Evolutionary conservation across 1,284 basidiomycete species (phyloP).

Genomic region (Ceratobasidium sp.): DNA sequence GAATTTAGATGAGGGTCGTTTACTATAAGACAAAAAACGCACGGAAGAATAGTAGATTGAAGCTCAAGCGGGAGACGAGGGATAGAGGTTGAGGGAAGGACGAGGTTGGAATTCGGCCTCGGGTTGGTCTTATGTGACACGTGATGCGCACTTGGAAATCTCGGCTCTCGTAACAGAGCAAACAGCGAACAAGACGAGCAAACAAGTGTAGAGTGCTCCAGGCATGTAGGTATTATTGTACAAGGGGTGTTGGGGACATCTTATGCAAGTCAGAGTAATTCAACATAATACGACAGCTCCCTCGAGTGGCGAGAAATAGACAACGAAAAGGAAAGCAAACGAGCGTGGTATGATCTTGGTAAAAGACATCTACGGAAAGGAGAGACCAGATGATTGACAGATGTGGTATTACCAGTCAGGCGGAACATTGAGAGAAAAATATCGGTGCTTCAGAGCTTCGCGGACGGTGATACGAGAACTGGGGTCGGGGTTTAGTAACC

Average conservation of each 20-base stretch:
- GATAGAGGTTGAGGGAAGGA: neutral
- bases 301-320: slow-evolving; percentile 16
- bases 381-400: slow-evolving; percentile 11
- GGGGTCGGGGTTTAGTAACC: slow-evolving; percentile 92
- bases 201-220: slow-evolving; percentile 38
- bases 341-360: slow-evolving; percentile 33
- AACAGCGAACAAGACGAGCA: slow-evolving; percentile 1
- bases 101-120: neutral
- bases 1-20: too few relatives aligned
- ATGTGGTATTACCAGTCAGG: slow-evolving; percentile 40
- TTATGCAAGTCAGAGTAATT: slow-evolving; percentile 41
- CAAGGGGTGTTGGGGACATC: slow-evolving; percentile 36
- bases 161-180: neutral
- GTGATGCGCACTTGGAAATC: too few relatives aligned
- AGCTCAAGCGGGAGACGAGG: neutral
- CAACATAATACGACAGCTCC: slow-evolving; percentile 42
- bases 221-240: slow-evolving; percentile 42
- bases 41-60: slow-evolving; percentile 1
- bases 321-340: slow-evolving; percentile 36
- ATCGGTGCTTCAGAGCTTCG: slow-evolving; percentile 88
- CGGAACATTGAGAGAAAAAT: slow-evolving; percentile 62
- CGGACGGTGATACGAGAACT: slow-evolving; percentile 84
- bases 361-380: slow-evolving; percentile 20
- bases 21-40: neutral
- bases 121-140: neutral